phyloP scores from a whole-genome alignment of 345 rosid genomes.

The Camelina hispida region DNA sequence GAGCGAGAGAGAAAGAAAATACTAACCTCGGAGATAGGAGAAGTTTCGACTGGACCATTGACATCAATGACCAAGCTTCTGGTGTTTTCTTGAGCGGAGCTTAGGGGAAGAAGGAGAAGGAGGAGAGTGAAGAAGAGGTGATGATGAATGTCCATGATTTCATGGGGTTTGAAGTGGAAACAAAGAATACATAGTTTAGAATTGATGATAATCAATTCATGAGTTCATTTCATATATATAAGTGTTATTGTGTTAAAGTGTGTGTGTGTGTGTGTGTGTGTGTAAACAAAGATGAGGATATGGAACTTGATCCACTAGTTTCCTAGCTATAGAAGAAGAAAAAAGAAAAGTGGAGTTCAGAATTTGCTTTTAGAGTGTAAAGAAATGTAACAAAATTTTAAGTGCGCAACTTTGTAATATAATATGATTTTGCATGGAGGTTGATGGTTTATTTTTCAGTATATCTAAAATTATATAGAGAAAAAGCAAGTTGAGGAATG shows the following conservation, averaged over 20 bases:
- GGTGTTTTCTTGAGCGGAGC: slow-evolving; percentile 36
- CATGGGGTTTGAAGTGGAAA: slow-evolving; percentile 30
- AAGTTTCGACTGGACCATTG: slow-evolving; percentile 22
- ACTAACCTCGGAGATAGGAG: slow-evolving; percentile 35
- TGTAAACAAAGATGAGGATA: slow-evolving; percentile 16
- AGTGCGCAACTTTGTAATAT: slow-evolving; percentile 32
- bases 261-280: neutral
- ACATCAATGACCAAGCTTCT: slow-evolving; percentile 39
- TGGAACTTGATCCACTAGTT: slow-evolving; percentile 36
- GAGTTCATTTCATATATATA: neutral
- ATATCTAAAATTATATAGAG: neutral
- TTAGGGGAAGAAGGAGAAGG: slow-evolving; percentile 31
- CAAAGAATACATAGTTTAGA: slow-evolving; percentile 7
- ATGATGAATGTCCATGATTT: slow-evolving; percentile 36
- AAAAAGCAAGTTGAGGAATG: slow-evolving; percentile 37
- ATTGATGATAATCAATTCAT: slow-evolving; percentile 1
- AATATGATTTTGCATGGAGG: slow-evolving; percentile 42
- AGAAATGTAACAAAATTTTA: slow-evolving; percentile 21
- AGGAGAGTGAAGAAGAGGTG: slow-evolving; percentile 34
- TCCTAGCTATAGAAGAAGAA: slow-evolving; percentile 33
- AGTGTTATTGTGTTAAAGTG: neutral
- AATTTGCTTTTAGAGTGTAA: slow-evolving; percentile 42
- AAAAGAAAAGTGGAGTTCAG: slow-evolving; percentile 27
- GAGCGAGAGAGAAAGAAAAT: slow-evolving; percentile 12
- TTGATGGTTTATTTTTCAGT: slow-evolving; percentile 10